Evolutionary conservation across 192 early-diverging fungal species (phyloP).

Genomic region (Rhizophlyctis rosea): DNA sequence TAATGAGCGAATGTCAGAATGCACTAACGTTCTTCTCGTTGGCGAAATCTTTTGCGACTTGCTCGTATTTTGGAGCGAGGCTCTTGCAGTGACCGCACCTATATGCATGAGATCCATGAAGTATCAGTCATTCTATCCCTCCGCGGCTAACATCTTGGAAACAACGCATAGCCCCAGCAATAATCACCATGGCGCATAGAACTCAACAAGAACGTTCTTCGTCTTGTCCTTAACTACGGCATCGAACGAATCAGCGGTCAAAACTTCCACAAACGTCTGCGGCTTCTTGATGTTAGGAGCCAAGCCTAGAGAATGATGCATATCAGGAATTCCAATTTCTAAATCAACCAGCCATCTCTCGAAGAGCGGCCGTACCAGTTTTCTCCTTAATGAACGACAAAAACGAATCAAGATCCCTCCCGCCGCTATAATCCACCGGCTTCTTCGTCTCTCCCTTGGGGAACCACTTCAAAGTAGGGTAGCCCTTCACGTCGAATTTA

Average conservation of each 20-base stretch:
- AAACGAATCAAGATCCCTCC: conserved; percentile 81
- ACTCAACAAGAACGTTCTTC: conserved; percentile 81
- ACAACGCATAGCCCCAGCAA: too few relatives aligned
- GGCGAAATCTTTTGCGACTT: conserved; percentile 76
- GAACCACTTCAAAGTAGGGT: conserved; percentile 94
- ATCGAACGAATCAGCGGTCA: conserved; percentile 77
- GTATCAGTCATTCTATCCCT: too few relatives aligned
- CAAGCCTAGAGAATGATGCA: conserved; percentile 39
- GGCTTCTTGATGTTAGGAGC: conserved; percentile 69
- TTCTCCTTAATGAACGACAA: conserved; percentile 75
- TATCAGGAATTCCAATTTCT: background rate
- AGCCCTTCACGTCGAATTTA: conserved; percentile 71
- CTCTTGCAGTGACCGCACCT: conserved; percentile 74
- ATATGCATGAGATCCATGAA: background rate
- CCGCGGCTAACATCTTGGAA: too few relatives aligned
- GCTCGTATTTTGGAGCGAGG: conserved; percentile 85
- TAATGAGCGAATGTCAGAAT: too few relatives aligned
- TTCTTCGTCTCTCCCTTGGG: conserved; percentile 68
- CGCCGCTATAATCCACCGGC: conserved; percentile 77
- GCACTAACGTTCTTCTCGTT: conserved; percentile 67
- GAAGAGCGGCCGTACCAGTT: conserved; percentile 57
- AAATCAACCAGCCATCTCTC: too few relatives aligned
- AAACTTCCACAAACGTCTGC: conserved; percentile 61
- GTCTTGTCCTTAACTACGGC: conserved; percentile 63
- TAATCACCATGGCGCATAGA: conserved; percentile 94